Evolutionary conservation across 2,329 filamentous ascomycete genomes (phyloP), one percentile per base, ranked within the genome.

Genomic region (Pyrenophora tritici-repentis): DNA sequence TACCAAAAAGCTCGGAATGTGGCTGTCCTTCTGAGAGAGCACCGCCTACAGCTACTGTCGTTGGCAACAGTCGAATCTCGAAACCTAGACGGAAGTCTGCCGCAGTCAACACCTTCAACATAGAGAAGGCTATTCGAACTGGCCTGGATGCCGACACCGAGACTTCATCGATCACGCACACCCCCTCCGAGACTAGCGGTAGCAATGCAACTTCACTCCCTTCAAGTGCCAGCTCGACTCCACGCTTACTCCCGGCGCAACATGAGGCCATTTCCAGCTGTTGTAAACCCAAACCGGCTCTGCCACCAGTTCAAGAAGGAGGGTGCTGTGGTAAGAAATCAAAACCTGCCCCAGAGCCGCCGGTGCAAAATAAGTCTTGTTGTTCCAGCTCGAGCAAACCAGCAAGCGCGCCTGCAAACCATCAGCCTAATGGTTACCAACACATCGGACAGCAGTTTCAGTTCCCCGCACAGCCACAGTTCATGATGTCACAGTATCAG

Each of bases 1-100:
- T 76, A 24, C 74, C 74, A n/a, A 75, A 73, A 54, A 62, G 66
- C n/a, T 74, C 71, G 16, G 70, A 72, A 51, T 74, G 72, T 53
- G 70, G 68, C 32, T 73, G 72, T 54, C 70, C 72, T 6, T 68
- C 70, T 6, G 70, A 68, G 24, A 58, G 60, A 35, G 50, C 63
- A 5, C 63, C 66, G 24, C 55, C 66, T 1, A 57, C 59, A 22
- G 50, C 65, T 18, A 47, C 59, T 17, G 52, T 64, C 16, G 54
- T 57, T 34, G 62, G 59, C 17, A 69, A 56, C 39, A 63, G 63
- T 26, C 62, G 72, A 17, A 62, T 74, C 8, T 67, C 71, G 46
- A 75, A 75, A 49, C 53, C 33, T 16, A 62, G 71, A 41, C 59
- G 66, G 17, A 73, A 66, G 47, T 63, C 66, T 12, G 62, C 63